Evolutionary conservation across 2,329 filamentous ascomycete genomes (phyloP).

Genomic region (Hirsutella rhossiliensis): DNA sequence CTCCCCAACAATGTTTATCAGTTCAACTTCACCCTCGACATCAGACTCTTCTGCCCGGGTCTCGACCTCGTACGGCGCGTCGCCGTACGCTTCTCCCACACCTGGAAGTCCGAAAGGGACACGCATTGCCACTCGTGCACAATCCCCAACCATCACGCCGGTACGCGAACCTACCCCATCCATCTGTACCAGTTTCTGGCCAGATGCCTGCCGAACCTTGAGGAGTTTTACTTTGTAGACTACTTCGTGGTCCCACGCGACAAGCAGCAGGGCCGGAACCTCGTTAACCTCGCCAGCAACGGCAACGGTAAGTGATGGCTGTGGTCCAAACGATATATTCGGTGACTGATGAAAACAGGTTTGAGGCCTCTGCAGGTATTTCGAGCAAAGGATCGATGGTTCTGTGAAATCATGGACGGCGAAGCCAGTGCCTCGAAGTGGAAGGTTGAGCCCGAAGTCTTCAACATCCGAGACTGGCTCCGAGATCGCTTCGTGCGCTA

Average conservation of each 20-base stretch:
- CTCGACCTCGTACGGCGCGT: slow-evolving; percentile 23
- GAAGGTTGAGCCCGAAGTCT: slow-evolving; percentile 21
- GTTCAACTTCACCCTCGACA: slow-evolving; percentile 13
- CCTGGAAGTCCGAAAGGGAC: slow-evolving; percentile 21
- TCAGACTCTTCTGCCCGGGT: slow-evolving; percentile 13
- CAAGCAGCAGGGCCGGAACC: not conserved
- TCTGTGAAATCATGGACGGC: slow-evolving; percentile 12
- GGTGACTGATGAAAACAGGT: slow-evolving; percentile 4
- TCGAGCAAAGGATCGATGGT: slow-evolving; percentile 9
- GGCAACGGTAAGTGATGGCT: not conserved
- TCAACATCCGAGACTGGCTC: slow-evolving; percentile 25
- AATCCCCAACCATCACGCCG: slow-evolving; percentile 13
- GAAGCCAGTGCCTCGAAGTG: slow-evolving; percentile 21
- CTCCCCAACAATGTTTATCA: slow-evolving; percentile 16
- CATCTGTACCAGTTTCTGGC: slow-evolving; percentile 32
- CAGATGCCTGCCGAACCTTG: slow-evolving; percentile 26
- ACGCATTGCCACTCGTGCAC: slow-evolving; percentile 21
- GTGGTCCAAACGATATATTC: not conserved
- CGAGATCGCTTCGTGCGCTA: slow-evolving; percentile 23
- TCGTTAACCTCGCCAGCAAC: not conserved
- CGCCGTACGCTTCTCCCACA: slow-evolving; percentile 28
- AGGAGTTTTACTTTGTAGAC: slow-evolving; percentile 32
- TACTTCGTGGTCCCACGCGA: slow-evolving; percentile 20
- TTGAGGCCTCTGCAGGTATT: slow-evolving; percentile 1
- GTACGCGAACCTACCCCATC: slow-evolving; percentile 18